Evolutionary conservation across 352 stramenopile species (phyloP).

Genomic region (Elongisporangium undulatum): DNA sequence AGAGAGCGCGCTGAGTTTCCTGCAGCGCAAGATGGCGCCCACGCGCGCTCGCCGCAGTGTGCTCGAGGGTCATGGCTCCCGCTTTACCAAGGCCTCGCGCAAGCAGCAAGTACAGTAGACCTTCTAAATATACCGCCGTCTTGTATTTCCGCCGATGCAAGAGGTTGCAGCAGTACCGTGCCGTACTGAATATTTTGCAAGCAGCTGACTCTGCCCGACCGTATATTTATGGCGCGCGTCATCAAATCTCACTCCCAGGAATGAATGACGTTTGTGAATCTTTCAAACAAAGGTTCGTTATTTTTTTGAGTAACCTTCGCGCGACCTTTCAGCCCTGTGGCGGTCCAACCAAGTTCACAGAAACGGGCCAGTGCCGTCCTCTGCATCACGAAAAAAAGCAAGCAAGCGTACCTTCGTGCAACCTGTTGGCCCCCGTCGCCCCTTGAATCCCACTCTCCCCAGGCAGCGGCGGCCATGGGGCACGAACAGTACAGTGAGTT

Average conservation of each 20-base stretch:
- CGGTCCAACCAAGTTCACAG: not conserved
- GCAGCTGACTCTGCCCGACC: not conserved
- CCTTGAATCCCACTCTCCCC: not conserved
- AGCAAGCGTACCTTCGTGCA: not conserved
- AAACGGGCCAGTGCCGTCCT: not conserved
- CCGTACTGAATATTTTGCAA: not conserved
- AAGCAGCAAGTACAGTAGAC: not conserved
- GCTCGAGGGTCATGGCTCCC: constrained; percentile 56
- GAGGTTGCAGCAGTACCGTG: not conserved
- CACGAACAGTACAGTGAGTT: not conserved
- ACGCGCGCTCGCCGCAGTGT: constrained; percentile 56
- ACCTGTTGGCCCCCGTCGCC: not conserved
- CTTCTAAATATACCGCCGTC: not conserved
- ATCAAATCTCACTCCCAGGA: not conserved
- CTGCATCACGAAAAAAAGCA: not conserved
- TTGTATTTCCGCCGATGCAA: not conserved
- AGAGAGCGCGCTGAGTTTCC: constrained; percentile 38
- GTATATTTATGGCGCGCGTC: not conserved
- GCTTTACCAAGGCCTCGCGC: constrained; percentile 46
- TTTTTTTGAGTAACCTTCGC: not conserved
- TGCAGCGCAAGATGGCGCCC: constrained; percentile 48
- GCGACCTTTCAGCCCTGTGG: not conserved
- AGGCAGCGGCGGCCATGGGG: not conserved
- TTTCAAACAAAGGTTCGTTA: not conserved
- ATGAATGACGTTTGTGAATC: not conserved